Conservation (phyloP, 768 basidiomycete species). For the Phallus indusiatus region DNA sequence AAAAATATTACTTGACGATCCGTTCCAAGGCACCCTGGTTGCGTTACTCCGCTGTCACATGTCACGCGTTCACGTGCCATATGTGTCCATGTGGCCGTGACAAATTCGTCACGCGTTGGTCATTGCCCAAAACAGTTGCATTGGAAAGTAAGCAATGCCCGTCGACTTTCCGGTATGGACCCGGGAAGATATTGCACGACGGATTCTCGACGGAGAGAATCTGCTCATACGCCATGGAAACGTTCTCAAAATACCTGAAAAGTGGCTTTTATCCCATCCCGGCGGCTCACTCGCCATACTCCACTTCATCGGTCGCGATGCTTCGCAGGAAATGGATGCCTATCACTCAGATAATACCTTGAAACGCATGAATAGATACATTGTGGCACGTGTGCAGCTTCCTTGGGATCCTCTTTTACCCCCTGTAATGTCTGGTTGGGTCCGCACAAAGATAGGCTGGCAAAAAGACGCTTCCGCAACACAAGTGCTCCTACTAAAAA, state of each 20-base stretch:
- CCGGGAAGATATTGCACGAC: constrained; percentile 51
- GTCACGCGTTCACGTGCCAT: not conserved
- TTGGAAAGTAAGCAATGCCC: not conserved
- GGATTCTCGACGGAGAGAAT: constrained; percentile 65
- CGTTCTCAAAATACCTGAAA: constrained; percentile 54
- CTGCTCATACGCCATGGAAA: constrained; percentile 65
- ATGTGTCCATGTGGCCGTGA: not conserved
- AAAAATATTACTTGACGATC: not conserved
- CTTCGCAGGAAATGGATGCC: constrained; percentile 88
- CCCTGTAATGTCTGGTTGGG: constrained; percentile 80
- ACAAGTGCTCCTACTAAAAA: constrained; percentile 56
- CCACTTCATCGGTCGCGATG: constrained; percentile 93
- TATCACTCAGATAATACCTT: constrained; percentile 63
- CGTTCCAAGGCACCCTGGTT: not conserved
- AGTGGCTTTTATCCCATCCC: constrained; percentile 83
- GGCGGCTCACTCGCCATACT: constrained; percentile 84
- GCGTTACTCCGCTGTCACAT: not conserved
- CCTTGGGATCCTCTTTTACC: constrained; percentile 80
- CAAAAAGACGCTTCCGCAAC: constrained; percentile 34
- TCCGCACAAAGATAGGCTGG: constrained; percentile 49
- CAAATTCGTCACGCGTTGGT: not conserved
- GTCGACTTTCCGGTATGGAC: constrained; percentile 25
- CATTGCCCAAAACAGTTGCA: not conserved
- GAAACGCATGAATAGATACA: constrained; percentile 48
- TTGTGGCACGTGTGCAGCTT: constrained; percentile 56